phyloP scores from a whole-genome alignment of 2,329 filamentous ascomycete species.

The Tolypocladium ovalisporum region DNA sequence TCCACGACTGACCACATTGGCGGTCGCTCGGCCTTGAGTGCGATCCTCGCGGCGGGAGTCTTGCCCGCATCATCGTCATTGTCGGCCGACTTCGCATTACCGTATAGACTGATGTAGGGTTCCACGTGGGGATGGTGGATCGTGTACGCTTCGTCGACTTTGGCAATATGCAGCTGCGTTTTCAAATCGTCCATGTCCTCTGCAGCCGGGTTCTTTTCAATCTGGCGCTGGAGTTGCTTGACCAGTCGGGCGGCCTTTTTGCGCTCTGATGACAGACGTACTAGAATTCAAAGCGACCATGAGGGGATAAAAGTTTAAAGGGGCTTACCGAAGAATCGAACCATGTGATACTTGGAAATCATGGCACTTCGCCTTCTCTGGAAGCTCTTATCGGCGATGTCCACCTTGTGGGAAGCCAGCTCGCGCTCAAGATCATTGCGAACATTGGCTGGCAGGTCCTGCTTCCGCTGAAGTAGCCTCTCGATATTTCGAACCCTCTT shows the following conservation, averaged over 20 bases:
- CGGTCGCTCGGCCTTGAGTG: slow-evolving; percentile 35
- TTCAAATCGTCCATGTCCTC: slow-evolving; percentile 41
- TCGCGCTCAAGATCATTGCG: slow-evolving; percentile 62
- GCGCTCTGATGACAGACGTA: slow-evolving; percentile 37
- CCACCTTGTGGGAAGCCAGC: slow-evolving; percentile 53
- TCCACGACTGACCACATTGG: slow-evolving; percentile 62
- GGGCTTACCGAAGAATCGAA: slow-evolving; percentile 65
- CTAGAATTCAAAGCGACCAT: background rate
- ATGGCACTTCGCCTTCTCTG: slow-evolving; percentile 56
- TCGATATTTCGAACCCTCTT: slow-evolving; percentile 61
- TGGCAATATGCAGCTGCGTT: slow-evolving; percentile 51
- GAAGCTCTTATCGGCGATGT: slow-evolving; percentile 47
- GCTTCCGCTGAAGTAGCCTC: slow-evolving; percentile 49
- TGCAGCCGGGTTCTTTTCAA: slow-evolving; percentile 38
- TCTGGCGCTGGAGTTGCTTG: slow-evolving; percentile 52
- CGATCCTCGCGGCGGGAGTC: slow-evolving; percentile 28
- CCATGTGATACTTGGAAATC: slow-evolving; percentile 73
- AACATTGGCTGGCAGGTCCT: slow-evolving; percentile 56
- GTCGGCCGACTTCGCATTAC: slow-evolving; percentile 21
- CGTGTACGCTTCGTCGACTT: slow-evolving; percentile 69
- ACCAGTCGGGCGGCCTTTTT: slow-evolving; percentile 60
- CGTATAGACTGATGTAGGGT: slow-evolving; percentile 56
- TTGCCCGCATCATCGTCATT: slow-evolving; percentile 27
- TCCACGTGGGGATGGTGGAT: slow-evolving; percentile 61
- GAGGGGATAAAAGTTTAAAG: background rate